A percentile compares a stretch with the other conserved stretches of the same genome.
These are phyloP conservation scores for Aureobasidium sp. DNA, from an alignment of 2,329 filamentous ascomycete species.

Conservation along the genomic window DNA sequence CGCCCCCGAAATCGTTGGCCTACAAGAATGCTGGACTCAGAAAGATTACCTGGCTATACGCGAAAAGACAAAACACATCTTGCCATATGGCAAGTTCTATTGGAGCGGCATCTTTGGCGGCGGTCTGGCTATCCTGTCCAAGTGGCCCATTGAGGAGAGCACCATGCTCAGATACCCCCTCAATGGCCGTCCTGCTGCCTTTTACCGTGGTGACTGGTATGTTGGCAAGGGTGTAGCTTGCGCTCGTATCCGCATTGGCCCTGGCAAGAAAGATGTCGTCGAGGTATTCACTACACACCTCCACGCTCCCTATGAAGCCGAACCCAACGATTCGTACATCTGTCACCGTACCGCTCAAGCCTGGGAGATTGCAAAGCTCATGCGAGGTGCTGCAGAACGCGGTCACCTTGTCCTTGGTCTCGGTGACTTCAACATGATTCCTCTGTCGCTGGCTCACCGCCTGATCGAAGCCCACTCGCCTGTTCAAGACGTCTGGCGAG, in stretches of 20 bases:
- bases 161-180: conserved; percentile 82
- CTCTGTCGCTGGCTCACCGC: conserved; percentile 73
- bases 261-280: conserved; percentile 57
- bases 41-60: conserved; percentile 76
- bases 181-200: conserved; percentile 86
- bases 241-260: conserved; percentile 68
- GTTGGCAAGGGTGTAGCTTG: conserved; percentile 90
- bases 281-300: conserved; percentile 94
- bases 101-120: conserved; percentile 81
- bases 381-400: conserved; percentile 70
- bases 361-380: conserved; percentile 88
- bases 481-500: conserved; percentile 76
- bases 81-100: conserved; percentile 93
- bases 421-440: conserved; percentile 97
- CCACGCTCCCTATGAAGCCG: conserved; percentile 79
- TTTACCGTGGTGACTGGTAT: conserved; percentile 92
- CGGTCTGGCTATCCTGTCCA: conserved; percentile 79
- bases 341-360: conserved; percentile 88
- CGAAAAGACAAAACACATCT: conserved; percentile 60
- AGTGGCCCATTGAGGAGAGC: conserved; percentile 88
- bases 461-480: conserved; percentile 72
- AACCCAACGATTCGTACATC: conserved; percentile 75
- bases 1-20: conserved; percentile 74
- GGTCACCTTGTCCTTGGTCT: conserved; percentile 79
- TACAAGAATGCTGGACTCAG: conserved; percentile 92